A percentile compares a stretch with the other conserved stretches of the same genome.
Conservation (phyloP, 208 protist genomes). For the Tetramitus jugosus region DNA sequence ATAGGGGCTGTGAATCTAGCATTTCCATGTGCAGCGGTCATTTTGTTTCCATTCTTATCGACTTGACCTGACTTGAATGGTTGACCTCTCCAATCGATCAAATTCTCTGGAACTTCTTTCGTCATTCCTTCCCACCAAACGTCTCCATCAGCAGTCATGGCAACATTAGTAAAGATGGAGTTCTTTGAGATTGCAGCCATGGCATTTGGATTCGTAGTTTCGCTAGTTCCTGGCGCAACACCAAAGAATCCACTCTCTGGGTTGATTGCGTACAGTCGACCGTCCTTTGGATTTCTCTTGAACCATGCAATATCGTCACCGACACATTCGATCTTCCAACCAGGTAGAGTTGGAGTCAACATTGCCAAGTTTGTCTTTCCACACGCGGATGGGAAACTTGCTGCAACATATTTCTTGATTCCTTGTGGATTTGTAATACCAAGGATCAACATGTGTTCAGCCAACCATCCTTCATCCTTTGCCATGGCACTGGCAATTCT, state of each 20-base stretch:
- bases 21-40: conserved; percentile 54
- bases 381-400: conserved; percentile 61
- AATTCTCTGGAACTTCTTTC: conserved; percentile 36
- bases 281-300: conserved; percentile 35
- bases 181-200: conserved; percentile 43
- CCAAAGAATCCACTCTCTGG: conserved; percentile 70
- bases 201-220: conserved; percentile 46
- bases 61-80: conserved; percentile 15
- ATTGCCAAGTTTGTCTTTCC: conserved; percentile 50
- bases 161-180: conserved; percentile 4
- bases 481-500: conserved; percentile 52
- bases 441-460: conserved; percentile 67
- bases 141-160: conserved; percentile 68
- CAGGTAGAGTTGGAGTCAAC: no score
- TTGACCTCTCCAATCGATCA: conserved; percentile 51
- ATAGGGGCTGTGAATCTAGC: conserved; percentile 52
- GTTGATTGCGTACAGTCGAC: conserved; percentile 56
- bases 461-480: conserved; percentile 55
- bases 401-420: conserved; percentile 53
- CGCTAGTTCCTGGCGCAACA: conserved; percentile 57
- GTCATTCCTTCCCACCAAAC: conserved; percentile 70
- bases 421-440: conserved; percentile 48
- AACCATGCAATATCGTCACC: conserved; percentile 45
- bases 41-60: conserved; percentile 36
- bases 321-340: no score